These are phyloP conservation scores for Pseudocercospora pini-densiflorae DNA, from an alignment of 2,329 filamentous ascomycete species.

Conservation along the genomic window DNA sequence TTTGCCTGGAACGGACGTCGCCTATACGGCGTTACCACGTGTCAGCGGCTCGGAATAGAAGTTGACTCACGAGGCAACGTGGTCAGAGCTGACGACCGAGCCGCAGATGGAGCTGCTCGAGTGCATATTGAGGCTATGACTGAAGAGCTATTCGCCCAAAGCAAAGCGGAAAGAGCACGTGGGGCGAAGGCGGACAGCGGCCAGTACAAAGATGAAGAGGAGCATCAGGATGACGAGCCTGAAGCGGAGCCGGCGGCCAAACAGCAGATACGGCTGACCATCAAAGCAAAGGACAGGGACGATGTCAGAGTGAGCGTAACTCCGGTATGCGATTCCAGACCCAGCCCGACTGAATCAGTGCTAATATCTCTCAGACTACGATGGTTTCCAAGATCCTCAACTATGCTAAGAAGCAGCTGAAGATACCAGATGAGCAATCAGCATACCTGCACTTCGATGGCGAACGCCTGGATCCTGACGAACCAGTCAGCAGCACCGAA, in stretches of 20 bases:
- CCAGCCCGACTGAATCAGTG: constrained; percentile 11
- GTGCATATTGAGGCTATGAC: constrained; percentile 83
- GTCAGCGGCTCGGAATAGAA: constrained; percentile 68
- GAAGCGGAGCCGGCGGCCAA: not conserved
- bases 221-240: constrained; percentile 15
- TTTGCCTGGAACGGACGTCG: constrained; percentile 78
- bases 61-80: constrained; percentile 47
- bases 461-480: constrained; percentile 66
- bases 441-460: constrained; percentile 76
- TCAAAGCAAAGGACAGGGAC: constrained; percentile 57
- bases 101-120: constrained; percentile 57
- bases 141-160: constrained; percentile 61
- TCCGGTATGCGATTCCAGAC: constrained; percentile 43
- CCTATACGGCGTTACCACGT: constrained; percentile 77
- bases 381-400: constrained; percentile 65
- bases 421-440: constrained; percentile 56
- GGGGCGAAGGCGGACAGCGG: constrained; percentile 21
- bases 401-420: constrained; percentile 62
- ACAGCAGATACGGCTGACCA: constrained; percentile 49
- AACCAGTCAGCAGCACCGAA: constrained; percentile 68
- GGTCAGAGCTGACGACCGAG: constrained; percentile 50
- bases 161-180: constrained; percentile 53
- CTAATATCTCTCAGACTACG: constrained; percentile 53
- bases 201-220: constrained; percentile 1
- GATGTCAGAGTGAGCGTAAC: constrained; percentile 58